phyloP scores from a whole-genome alignment of 2,329 filamentous ascomycete genomes.

The Nemania diffusa region DNA sequence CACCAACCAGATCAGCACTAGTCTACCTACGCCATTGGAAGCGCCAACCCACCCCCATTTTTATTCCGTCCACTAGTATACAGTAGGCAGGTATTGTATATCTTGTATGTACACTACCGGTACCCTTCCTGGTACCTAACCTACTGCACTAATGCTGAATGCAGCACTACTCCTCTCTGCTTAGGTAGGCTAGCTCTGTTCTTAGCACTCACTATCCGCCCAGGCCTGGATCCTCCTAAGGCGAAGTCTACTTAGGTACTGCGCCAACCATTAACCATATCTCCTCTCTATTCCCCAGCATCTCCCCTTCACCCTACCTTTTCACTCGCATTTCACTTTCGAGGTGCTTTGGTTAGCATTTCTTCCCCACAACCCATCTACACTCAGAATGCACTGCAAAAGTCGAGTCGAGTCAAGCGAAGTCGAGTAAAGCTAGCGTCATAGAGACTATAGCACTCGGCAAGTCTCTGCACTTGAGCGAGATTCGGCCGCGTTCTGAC shows the following conservation, averaged over 20 bases:
- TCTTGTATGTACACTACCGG: background rate
- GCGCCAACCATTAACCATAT: constrained; percentile 37
- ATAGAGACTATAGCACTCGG: constrained; percentile 16
- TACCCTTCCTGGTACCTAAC: background rate
- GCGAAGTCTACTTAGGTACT: constrained; percentile 6
- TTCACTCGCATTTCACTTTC: constrained; percentile 37
- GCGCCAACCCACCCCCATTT: background rate
- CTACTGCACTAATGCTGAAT: background rate
- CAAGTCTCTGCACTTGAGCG: constrained; percentile 9
- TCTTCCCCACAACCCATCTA: constrained; percentile 33
- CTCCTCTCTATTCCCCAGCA: constrained; percentile 32
- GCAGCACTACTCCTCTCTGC: constrained; percentile 1
- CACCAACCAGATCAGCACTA: constrained; percentile 33
- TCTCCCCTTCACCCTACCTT: constrained; percentile 31
- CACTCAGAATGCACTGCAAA: constrained; percentile 25
- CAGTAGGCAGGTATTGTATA: background rate
- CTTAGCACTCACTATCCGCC: background rate
- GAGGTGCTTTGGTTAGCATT: constrained; percentile 27
- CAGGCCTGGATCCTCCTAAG: constrained; percentile 1
- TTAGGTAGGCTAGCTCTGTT: too few species aligned
- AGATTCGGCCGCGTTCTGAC: constrained; percentile 1
- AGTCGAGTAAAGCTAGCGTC: constrained; percentile 26
- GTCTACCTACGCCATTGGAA: constrained; percentile 5
- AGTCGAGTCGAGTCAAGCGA: constrained; percentile 19
- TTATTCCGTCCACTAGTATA: constrained; percentile 1